Evolutionary conservation across 2,329 filamentous ascomycete species (phyloP), one percentile per base, ranked within the genome.

Genomic region (Exophiala sp.): DNA sequence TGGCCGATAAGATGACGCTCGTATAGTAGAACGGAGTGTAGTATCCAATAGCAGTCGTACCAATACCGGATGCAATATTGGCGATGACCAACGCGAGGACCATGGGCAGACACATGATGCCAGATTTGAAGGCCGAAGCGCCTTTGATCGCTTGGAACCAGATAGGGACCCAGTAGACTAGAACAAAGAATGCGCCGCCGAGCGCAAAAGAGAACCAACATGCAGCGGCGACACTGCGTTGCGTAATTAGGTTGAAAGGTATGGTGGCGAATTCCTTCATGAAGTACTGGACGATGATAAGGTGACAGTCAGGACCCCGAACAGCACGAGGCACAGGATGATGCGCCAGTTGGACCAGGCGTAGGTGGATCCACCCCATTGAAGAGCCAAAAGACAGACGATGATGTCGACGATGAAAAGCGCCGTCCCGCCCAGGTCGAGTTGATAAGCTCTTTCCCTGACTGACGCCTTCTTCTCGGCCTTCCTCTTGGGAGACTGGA

Each of bases 241-340:
- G 69, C 43, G 65, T 70, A 55, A 78, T 68, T 35, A 80, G 68
- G 9, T 71, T 65, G 30, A 73, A 73, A 11, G 75, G 76, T 9
- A 79, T 62, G 4, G 73, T 75, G 1, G 71, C 76, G 40, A 68
- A 67, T 21, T 78, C 74, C 13, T 70, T 68, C 55, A 73, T 67
- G 62, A 69, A 70, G 37, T 71, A 57, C 63, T 74, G 68, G 44
- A 77, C 64, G 43, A 61, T 68, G 32, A 74, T 56, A 82, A 83
- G 22, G 73, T 52, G 32, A 64, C 52, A 7, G 62, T 59, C 10
- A 70, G 48, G 18, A 70, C 18, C 0, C 62, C 63, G 50, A 75
- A 75, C 2, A 79, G 65, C 1, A 75, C 67, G 21, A 79, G 70
- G 9, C 78, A 64, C 0, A 68, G 69, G 42, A 77, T 72, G 46